Percentiles rank a stretch among this genome's conserved stretches.
Conservation (phyloP, 495 filamentous ascomycete species). For the Aspergillus steynii region DNA sequence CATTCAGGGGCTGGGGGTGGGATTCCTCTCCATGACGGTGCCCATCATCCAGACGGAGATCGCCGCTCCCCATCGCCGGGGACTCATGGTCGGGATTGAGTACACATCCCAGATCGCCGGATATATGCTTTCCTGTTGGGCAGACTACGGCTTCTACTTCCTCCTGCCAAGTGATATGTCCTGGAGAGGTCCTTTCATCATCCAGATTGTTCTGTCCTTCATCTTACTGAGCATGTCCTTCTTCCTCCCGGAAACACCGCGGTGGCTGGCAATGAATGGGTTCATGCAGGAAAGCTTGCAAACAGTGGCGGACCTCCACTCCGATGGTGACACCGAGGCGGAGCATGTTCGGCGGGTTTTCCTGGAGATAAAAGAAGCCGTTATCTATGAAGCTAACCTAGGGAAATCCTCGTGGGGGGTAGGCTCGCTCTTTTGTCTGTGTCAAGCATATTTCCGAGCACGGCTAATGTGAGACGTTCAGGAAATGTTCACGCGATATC, state of each 20-base stretch:
- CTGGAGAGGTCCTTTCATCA: constrained; percentile 32
- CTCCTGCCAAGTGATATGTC: constrained; percentile 25
- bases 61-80: constrained; percentile 26
- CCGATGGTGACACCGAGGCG: constrained; percentile 23
- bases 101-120: constrained; percentile 31
- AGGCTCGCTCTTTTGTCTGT: no score
- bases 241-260: constrained; percentile 31
- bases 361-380: constrained; percentile 30
- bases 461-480: constrained; percentile 8
- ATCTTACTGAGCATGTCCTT: constrained; percentile 28
- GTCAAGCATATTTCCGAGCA: no score
- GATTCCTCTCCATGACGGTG: constrained; percentile 32
- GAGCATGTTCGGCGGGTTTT: constrained; percentile 25
- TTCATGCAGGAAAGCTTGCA: constrained; percentile 31
- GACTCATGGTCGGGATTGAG: constrained; percentile 35
- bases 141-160: constrained; percentile 35
- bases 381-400: constrained; percentile 28
- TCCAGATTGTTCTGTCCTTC: constrained; percentile 32
- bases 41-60: constrained; percentile 34
- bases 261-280: constrained; percentile 33
- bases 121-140: constrained; percentile 35
- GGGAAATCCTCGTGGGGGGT: constrained; percentile 30
- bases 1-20: constrained; percentile 29
- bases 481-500: constrained; percentile 36
- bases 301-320: constrained; percentile 30